These are phyloP conservation scores for Trichophyton simii DNA, from an alignment of 2,329 filamentous ascomycete genomes.

Conservation along the genomic window DNA sequence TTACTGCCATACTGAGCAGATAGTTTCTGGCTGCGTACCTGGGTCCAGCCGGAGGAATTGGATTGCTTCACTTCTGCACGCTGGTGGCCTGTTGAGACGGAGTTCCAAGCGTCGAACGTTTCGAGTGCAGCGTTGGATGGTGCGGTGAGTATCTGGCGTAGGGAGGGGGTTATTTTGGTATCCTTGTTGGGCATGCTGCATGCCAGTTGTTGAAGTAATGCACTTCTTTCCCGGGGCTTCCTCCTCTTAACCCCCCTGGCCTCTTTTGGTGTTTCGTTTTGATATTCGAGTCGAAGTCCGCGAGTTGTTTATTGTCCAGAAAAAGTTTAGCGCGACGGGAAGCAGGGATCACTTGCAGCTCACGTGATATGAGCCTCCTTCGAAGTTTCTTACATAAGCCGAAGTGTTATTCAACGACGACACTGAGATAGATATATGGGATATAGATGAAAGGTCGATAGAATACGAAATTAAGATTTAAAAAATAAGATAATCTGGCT, in stretches of 20 bases:
- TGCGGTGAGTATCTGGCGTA: constrained; percentile 16
- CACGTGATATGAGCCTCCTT: constrained; percentile 8
- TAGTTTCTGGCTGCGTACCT: constrained; percentile 13
- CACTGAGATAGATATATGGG: background rate
- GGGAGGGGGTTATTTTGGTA: constrained; percentile 15
- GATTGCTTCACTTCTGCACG: constrained; percentile 12
- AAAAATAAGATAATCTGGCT: background rate
- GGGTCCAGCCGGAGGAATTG: constrained; percentile 13
- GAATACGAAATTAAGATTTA: background rate
- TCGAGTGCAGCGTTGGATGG: constrained; percentile 15
- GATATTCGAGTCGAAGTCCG: background rate
- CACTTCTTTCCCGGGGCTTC: background rate
- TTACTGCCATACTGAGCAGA: constrained; percentile 11
- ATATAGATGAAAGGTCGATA: background rate
- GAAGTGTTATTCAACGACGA: background rate
- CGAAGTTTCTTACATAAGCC: background rate
- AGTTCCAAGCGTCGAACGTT: constrained; percentile 16
- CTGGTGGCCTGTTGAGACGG: constrained; percentile 16
- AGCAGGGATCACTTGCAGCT: constrained; percentile 10
- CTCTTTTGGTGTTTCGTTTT: background rate
- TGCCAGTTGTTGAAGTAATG: background rate
- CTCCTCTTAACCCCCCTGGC: background rate
- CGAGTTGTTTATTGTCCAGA: constrained; percentile 9
- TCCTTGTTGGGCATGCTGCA: constrained; percentile 12
- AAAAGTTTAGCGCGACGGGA: background rate